A percentile compares a stretch with the other conserved stretches of the same genome.
Evolutionary conservation across 139 green algal species (phyloP).

Genomic region (Chlorella sp.): DNA sequence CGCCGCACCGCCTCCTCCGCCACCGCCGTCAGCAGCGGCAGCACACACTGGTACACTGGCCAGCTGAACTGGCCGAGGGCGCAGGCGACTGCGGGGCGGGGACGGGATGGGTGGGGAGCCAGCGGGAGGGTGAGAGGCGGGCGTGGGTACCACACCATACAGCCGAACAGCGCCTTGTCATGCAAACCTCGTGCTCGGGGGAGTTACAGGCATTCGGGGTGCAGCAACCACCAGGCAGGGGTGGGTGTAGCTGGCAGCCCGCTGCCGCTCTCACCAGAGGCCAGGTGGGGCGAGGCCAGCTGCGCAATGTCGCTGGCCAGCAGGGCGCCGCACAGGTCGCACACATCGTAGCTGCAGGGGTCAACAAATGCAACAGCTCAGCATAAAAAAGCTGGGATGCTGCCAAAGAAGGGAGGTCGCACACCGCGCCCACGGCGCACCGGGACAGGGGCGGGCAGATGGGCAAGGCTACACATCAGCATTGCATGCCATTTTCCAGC

Average conservation of each 20-base stretch:
- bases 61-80: conserved; percentile 14
- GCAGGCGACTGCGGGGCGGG: background rate
- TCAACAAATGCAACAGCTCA: too few relatives aligned
- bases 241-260: background rate
- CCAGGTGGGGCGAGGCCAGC: conserved; percentile 14
- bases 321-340: conserved; percentile 1
- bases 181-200: too few relatives aligned
- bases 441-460: too few relatives aligned
- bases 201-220: background rate
- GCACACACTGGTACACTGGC: conserved; percentile 26
- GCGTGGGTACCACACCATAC: too few relatives aligned
- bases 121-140: background rate
- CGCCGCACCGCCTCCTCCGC: conserved; percentile 22
- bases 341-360: conserved; percentile 12
- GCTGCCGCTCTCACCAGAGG: background rate
- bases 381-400: too few relatives aligned
- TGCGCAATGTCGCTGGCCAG: background rate
- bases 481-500: too few relatives aligned
- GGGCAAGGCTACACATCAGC: too few relatives aligned
- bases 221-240: background rate
- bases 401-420: too few relatives aligned
- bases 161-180: too few relatives aligned
- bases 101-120: background rate
- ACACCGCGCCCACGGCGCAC: too few relatives aligned
- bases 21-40: conserved; percentile 7